A percentile compares a stretch with the other conserved stretches of the same genome.
These are phyloP conservation scores for Globisporangium mamillatum DNA, from an alignment of 352 stramenopile genomes.

Conservation along the genomic window DNA sequence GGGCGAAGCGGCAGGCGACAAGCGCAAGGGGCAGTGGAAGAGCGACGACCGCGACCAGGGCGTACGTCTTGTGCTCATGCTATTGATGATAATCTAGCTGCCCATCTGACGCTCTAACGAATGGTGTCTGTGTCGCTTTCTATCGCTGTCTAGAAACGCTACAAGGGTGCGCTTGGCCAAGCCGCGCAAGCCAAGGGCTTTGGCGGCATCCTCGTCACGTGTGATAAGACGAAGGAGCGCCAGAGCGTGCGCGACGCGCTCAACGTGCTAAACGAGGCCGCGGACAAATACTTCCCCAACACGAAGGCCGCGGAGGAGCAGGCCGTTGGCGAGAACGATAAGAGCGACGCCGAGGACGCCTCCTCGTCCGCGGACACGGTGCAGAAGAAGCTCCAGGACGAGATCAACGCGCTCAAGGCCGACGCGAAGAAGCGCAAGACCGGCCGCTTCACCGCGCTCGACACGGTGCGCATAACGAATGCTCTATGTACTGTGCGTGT, in stretches of 20 bases:
- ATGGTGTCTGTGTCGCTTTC: not conserved
- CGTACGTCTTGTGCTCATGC: constrained; percentile 8
- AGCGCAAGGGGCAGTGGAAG: constrained; percentile 63
- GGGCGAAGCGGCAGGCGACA: constrained; percentile 31
- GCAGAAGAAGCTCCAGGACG: constrained; percentile 64
- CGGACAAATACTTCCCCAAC: constrained; percentile 52
- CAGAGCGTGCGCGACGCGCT: constrained; percentile 69
- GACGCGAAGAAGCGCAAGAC: constrained; percentile 59
- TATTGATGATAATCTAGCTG: not conserved
- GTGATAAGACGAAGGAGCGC: constrained; percentile 74
- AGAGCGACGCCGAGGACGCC: constrained; percentile 13
- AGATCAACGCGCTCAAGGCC: constrained; percentile 58
- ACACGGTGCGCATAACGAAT: constrained; percentile 30
- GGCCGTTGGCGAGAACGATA: constrained; percentile 23
- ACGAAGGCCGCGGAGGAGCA: constrained; percentile 13
- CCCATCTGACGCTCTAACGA: constrained; percentile 1
- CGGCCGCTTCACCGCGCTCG: constrained; percentile 63
- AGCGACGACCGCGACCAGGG: constrained; percentile 18
- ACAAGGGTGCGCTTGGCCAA: constrained; percentile 45
- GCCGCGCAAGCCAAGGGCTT: constrained; percentile 60
- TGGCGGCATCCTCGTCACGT: constrained; percentile 65
- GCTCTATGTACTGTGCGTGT: not conserved
- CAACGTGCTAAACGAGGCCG: constrained; percentile 75
- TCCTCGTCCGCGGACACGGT: constrained; percentile 31
- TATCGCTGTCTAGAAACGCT: constrained; percentile 40